Conservation (phyloP, 164 flowering plant species). For the Aristolochia fimbriata region DNA sequence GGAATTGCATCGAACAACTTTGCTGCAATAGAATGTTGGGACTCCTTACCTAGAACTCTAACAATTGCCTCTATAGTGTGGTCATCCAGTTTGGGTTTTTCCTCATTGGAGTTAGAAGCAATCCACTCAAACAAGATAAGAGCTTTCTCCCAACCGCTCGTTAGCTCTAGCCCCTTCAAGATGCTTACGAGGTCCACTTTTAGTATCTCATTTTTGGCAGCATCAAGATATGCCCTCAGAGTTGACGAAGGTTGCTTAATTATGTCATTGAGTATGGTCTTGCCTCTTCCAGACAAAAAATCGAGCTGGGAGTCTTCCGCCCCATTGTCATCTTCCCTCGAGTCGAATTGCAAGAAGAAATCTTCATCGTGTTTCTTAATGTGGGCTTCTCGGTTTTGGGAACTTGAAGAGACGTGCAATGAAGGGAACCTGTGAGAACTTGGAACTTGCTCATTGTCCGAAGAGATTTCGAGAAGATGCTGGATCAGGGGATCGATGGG, state of each 20-base stretch:
- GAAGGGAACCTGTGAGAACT: conserved; percentile 17
- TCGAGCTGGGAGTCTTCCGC: conserved; percentile 18
- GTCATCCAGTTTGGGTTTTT: conserved; percentile 20
- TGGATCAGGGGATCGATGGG: conserved; percentile 66
- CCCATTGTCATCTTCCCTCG: conserved; percentile 8
- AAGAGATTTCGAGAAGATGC: conserved; percentile 50
- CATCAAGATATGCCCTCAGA: conserved; percentile 38
- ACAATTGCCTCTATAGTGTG: conserved; percentile 50
- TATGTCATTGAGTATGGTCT: conserved; percentile 40
- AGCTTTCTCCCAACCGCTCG: conserved; percentile 58
- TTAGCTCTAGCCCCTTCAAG: conserved; percentile 54
- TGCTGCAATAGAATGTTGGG: conserved; percentile 50
- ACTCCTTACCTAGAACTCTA: conserved; percentile 62
- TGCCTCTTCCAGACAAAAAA: conserved; percentile 45
- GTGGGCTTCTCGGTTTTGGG: conserved; percentile 5
- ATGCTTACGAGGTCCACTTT: conserved; percentile 49
- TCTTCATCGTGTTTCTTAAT: conserved; percentile 19
- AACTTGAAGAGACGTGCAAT: conserved; percentile 12
- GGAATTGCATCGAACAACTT: conserved; percentile 64
- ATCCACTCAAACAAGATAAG: conserved; percentile 67
- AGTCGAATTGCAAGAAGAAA: conserved; percentile 11
- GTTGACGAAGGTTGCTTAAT: conserved; percentile 26
- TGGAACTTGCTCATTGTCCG: conserved; percentile 6
- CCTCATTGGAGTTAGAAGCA: conserved; percentile 14
- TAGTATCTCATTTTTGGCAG: conserved; percentile 38